Conservation (phyloP, 148 eudicot genomes). For the Mesembryanthemum crystallinum region DNA sequence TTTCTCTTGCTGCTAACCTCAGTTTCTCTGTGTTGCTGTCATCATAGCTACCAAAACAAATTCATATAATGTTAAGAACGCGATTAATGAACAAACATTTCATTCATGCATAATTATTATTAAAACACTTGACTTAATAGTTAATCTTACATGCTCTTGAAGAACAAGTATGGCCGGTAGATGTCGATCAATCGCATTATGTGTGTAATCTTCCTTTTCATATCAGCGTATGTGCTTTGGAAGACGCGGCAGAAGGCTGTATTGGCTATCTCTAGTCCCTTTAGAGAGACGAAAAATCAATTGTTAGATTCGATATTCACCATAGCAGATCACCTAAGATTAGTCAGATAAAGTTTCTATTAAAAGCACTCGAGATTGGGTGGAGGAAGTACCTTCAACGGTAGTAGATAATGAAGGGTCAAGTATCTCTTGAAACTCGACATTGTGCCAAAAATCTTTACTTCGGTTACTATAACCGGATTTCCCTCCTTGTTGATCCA, state of each 20-base stretch:
- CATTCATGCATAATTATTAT: too few species aligned
- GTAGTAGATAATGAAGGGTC: constrained; percentile 53
- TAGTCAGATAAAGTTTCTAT: not conserved
- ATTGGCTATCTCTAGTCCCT: constrained; percentile 53
- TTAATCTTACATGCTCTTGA: constrained; percentile 60
- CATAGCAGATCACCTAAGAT: not conserved
- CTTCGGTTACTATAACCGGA: constrained; percentile 46
- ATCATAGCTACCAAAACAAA: constrained; percentile 35
- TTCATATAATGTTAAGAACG: not conserved
- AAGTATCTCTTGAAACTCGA: constrained; percentile 58
- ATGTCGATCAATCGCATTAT: constrained; percentile 53
- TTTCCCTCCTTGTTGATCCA: constrained; percentile 61
- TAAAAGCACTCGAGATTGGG: too few species aligned
- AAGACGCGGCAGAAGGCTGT: constrained; percentile 51
- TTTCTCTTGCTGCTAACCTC: constrained; percentile 29
- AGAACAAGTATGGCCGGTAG: constrained; percentile 66
- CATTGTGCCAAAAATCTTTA: constrained; percentile 46
- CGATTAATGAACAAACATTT: not conserved
- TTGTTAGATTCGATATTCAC: not conserved
- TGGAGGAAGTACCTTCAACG: constrained; percentile 61
- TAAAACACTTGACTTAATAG: too few species aligned
- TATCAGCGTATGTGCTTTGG: constrained; percentile 30
- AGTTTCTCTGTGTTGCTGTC: constrained; percentile 51
- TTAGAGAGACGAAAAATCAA: not conserved
- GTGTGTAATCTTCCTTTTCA: constrained; percentile 46